Base-by-base conservation (phyloP, 768 basidiomycete species). In the Amanita rimosa region DNA sequence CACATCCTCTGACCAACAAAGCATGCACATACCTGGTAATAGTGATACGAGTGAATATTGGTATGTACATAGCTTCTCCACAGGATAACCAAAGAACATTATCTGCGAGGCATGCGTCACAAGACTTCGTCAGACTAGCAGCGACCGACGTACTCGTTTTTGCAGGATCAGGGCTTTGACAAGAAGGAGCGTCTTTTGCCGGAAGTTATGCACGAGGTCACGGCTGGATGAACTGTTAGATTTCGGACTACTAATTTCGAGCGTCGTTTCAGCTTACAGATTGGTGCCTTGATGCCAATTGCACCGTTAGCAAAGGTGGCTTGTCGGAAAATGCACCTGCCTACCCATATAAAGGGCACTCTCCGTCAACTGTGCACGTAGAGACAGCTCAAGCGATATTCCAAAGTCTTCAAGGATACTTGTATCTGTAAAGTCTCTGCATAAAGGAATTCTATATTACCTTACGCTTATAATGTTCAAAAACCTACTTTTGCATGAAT, bases 11-110 rank as follows among this genome's bases (percentile, higher is more conserved):
- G 6, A 17, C 14, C 9, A 7, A 36, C 21, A 6, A 4, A 39
- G 21, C 8, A 21, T 16, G 37, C 29, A 58, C 75, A 41, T 44
- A 89, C 90, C 87, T 8, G 95, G 95, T 52, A 98, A 75, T 6
- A 98, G 72, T 0, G 95, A 92, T 41, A 96, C 78, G n/a, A 98
- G 73, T 0, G 93, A 95, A 63, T 99, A 99, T 62, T 99, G 96
- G 60, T 91, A 97, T 21, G 93, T 97, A 67, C 95, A 97, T 16
- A 99, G 67, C 40, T 83, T 81, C 64, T 99, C 96, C 2, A 98
- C 95, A 0, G 95, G 95, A 59, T 95, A 90, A 5, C 94, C 94
- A 58, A 78, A 96, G 64, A 99, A 94, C 83, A 98, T 85, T 51
- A 98, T 86, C 92, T 95, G 59, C 13, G 10, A 34, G 1, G 11